Evolutionary conservation across 169 alveolate genomes (phyloP).

Genomic region (Cryptosporidium andersoni): DNA sequence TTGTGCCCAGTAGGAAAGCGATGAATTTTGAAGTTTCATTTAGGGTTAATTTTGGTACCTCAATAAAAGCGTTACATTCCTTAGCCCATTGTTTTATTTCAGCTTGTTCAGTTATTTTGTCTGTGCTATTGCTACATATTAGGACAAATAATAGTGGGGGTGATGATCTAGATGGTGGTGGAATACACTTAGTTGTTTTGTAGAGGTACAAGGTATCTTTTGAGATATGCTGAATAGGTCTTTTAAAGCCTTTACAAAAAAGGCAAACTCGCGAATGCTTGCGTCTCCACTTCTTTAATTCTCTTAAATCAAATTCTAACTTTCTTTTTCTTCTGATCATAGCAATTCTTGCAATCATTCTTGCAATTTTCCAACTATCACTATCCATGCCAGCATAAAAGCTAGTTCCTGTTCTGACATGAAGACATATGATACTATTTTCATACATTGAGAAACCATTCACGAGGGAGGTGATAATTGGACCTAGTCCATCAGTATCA

Average conservation of each 20-base stretch:
- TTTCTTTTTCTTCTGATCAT: slow-evolving; percentile 76
- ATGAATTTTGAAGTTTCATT: slow-evolving; percentile 76
- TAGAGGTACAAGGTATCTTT: slow-evolving; percentile 75
- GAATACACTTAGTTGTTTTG: slow-evolving; percentile 75
- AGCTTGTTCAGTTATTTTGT: slow-evolving; percentile 76
- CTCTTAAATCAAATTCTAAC: slow-evolving; percentile 73
- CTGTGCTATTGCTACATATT: slow-evolving; percentile 79
- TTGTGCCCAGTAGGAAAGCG: slow-evolving; percentile 72
- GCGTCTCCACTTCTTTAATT: slow-evolving; percentile 79
- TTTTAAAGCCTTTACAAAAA: slow-evolving; percentile 74
- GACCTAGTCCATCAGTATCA: slow-evolving; percentile 73
- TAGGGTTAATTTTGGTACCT: slow-evolving; percentile 74
- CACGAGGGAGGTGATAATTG: slow-evolving; percentile 78
- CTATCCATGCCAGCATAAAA: slow-evolving; percentile 81
- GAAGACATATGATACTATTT: slow-evolving; percentile 76
- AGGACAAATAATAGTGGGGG: slow-evolving; percentile 79
- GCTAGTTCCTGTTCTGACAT: slow-evolving; percentile 79
- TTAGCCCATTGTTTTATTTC: slow-evolving; percentile 79
- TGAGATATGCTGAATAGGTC: slow-evolving; percentile 59
- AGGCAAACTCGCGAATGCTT: slow-evolving; percentile 77
- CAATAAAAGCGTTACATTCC: slow-evolving; percentile 77
- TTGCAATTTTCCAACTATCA: slow-evolving; percentile 80
- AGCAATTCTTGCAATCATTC: slow-evolving; percentile 78
- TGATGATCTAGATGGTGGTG: slow-evolving; percentile 76
- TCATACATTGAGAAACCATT: slow-evolving; percentile 80